phyloP scores from a whole-genome alignment of 306 rosid species.

The Glycine latifolia region DNA sequence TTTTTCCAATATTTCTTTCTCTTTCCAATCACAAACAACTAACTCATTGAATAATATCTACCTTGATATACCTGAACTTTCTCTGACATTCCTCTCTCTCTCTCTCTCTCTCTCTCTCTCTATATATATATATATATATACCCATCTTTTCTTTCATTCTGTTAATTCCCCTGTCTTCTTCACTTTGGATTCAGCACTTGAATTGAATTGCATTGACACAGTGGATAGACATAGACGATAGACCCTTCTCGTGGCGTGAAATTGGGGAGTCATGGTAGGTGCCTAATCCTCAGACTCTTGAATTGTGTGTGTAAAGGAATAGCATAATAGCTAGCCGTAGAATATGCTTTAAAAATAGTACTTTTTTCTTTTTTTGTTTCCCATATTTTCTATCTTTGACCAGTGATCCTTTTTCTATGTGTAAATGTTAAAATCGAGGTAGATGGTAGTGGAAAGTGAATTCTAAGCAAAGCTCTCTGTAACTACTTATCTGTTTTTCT shows the following conservation, averaged over 20 bases:
- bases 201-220: background rate
- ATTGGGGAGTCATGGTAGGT: slow-evolving; percentile 59
- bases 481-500: slow-evolving; percentile 46
- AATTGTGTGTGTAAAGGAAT: slow-evolving; percentile 58
- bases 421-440: slow-evolving; percentile 43
- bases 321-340: background rate
- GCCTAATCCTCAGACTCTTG: slow-evolving; percentile 23
- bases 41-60: background rate
- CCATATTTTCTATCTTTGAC: slow-evolving; percentile 3
- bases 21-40: background rate
- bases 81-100: slow-evolving; percentile 39
- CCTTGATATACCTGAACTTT: slow-evolving; percentile 10
- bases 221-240: background rate
- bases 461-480: slow-evolving; percentile 64
- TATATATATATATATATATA: too few species aligned
- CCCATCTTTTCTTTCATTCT: too few species aligned
- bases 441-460: slow-evolving; percentile 61
- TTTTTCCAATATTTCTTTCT: slow-evolving; percentile 3
- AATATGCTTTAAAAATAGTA: slow-evolving; percentile 8
- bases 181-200: background rate
- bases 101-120: too few species aligned
- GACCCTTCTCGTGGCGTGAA: slow-evolving; percentile 62
- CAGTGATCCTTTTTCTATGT: slow-evolving; percentile 33
- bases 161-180: slow-evolving; percentile 36
- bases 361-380: background rate